These are phyloP conservation scores for Candida gigantensis DNA, from an alignment of 1,139 yeast species.

Conservation along the genomic window DNA sequence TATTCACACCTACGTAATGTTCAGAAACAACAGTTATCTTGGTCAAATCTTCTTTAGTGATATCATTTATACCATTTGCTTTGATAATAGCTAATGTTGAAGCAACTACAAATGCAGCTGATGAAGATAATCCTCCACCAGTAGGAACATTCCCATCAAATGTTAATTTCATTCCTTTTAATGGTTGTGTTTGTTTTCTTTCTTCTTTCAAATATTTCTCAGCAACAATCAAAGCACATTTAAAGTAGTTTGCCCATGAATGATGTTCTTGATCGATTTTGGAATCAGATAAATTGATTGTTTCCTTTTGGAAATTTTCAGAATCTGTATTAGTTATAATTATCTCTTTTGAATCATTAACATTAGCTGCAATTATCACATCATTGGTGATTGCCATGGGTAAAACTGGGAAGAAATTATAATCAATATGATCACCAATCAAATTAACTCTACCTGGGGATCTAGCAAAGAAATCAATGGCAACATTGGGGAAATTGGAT, in stretches of 20 bases:
- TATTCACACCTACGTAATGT: slow-evolving; percentile 72
- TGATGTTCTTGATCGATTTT: slow-evolving; percentile 49
- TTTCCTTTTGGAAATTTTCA: slow-evolving; percentile 29
- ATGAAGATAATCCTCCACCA: slow-evolving; percentile 71
- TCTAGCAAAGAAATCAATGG: slow-evolving; percentile 50
- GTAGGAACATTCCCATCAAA: slow-evolving; percentile 72
- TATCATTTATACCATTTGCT: slow-evolving; percentile 48
- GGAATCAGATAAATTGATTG: slow-evolving; percentile 32
- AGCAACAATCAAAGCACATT: slow-evolving; percentile 66
- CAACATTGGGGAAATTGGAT: slow-evolving; percentile 23
- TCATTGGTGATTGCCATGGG: slow-evolving; percentile 79
- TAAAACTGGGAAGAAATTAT: slow-evolving; percentile 64
- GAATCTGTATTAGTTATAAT: slow-evolving; percentile 41
- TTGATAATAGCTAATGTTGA: slow-evolving; percentile 59
- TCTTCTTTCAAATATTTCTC: slow-evolving; percentile 48
- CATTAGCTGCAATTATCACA: slow-evolving; percentile 52
- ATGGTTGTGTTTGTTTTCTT: slow-evolving; percentile 21
- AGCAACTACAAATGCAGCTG: slow-evolving; percentile 74
- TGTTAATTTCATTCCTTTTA: slow-evolving; percentile 53
- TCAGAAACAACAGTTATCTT: slow-evolving; percentile 67
- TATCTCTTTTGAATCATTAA: slow-evolving; percentile 28
- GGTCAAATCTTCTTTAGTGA: slow-evolving; percentile 57
- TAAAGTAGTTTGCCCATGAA: slow-evolving; percentile 69
- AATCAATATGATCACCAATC: slow-evolving; percentile 77
- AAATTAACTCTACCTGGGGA: slow-evolving; percentile 77